Conservation (phyloP, 1,284 basidiomycete genomes). For the Chalciporus sp. region DNA sequence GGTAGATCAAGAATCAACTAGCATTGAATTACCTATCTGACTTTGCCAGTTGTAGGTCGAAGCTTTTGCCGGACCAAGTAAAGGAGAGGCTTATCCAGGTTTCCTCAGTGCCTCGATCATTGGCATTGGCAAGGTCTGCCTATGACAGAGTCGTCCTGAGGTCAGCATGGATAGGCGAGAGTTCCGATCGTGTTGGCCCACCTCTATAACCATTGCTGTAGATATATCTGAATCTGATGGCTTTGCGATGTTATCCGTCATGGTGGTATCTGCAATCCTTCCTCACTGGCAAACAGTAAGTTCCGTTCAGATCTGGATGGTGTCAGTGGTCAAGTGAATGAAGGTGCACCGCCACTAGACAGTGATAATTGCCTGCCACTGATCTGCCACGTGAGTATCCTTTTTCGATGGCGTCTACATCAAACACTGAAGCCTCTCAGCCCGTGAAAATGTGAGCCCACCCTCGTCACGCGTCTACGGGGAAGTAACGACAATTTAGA, state of each 20-base stretch:
- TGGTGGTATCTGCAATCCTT: neutral
- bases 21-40: constrained; percentile 59
- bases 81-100: constrained; percentile 64
- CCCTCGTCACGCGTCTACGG: neutral
- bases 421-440: constrained; percentile 4
- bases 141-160: neutral
- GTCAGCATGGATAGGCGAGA: neutral
- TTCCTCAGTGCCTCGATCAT: neutral
- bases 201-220: neutral
- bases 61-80: constrained; percentile 64
- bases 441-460: constrained; percentile 46
- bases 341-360: neutral
- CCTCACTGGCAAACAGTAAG: too few species aligned
- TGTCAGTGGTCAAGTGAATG: too few species aligned
- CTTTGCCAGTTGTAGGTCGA: constrained; percentile 62
- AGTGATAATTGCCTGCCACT: neutral
- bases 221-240: neutral
- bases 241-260: neutral
- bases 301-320: neutral
- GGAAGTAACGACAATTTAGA: constrained; percentile 42
- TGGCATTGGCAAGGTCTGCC: neutral
- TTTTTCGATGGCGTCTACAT: constrained; percentile 27
- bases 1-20: neutral
- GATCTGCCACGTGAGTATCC: constrained; percentile 2
- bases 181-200: neutral